Base-by-base conservation (phyloP, 2,329 filamentous ascomycete species). In the Hypoxylon sp. region DNA sequence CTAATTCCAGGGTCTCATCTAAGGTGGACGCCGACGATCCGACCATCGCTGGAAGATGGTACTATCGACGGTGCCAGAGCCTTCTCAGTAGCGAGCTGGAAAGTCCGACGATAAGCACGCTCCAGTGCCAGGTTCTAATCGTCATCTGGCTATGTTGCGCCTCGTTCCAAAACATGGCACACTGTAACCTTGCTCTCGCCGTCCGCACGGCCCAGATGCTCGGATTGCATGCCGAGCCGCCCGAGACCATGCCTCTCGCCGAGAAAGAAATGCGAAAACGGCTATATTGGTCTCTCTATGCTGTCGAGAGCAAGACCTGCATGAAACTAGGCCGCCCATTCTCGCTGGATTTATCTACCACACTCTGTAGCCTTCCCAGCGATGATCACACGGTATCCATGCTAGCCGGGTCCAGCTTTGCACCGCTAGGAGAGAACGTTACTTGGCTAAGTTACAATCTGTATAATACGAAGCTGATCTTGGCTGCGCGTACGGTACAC, bases 221-320 rank as follows among this genome's bases (percentile, higher is more conserved):
- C 0, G 80, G 81, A 0, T 69, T 83, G 3, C 80, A 83, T 66
- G 63, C 76, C 0, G 79, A 83, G 24, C 79, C 81, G 45, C 63
- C 74, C 15, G 80, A 83, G 60, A 67, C 81, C 55, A 23, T 66
- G 5, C 62, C 66, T 9, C 9, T 50, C 4, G 50, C 62, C 9
- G 56, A 55, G 10, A 55, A 47, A 31, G 66, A 68, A 46, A 59
- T 67, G 17, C 77, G 78, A 3, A 80, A 77, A 60, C 73, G 81
- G 0, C 57, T 84, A 10, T 85, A 82, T 82, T 84, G 81, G 81
- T 70, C 68, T 0, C 63, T 85, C 1, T 83, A 77, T 64, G 70
- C 73, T 1, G 67, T 83, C 13, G 83, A 85, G 47, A 75, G 70
- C 55, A 81, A 81, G 62, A 74, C 70, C 2, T 74, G 73, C 55